Evolutionary conservation across 495 filamentous ascomycete species (phyloP), one percentile per base, ranked within the genome.

Genomic region (Haplographium delicatum): DNA sequence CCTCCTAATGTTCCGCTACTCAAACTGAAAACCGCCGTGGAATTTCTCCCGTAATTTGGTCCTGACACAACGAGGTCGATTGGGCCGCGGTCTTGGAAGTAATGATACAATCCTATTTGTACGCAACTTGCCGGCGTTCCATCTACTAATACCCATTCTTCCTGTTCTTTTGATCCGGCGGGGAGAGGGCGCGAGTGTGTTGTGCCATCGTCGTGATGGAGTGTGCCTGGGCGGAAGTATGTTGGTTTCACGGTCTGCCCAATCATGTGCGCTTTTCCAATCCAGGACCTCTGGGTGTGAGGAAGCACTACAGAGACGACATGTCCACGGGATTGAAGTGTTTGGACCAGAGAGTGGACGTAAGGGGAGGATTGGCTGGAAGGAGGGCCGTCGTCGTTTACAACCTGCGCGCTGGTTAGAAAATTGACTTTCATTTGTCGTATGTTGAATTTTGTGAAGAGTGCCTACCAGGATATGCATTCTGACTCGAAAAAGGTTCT

Each of bases 331-430:
- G 69, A 59, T 67, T 93, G 87, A 30, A 98, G 83, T 19, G 82
- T 76, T 28, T 79, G 71, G 11, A 96, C 81, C 59, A 95, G 82
- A 27, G 86, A 83, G 71, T 94, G 89, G 53, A 96, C 79, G 61
- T 98, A 97, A 3, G 93, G 93, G 1, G 90, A 95, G 26, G 90
- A 91, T 62, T 89, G 79, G 44, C 85, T 80, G 25, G 87, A 94
- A 56, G 93, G 93, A 33, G 93, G 93, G 16, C 93, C 93, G 73
- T 98, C 93, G 70, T 98, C 93, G 75, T 98, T 98, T 20, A 79
- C 79, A 22, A 91, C 75, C 85, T 89, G 38, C 6, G 20, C 2
- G 89, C 69, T 95, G 88, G 76, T 96, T 95, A 30, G 76, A n/a
- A n/a, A n/a, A n/a, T n/a, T n/a, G n/a, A n/a, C 77, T 19, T 87